Conservation (phyloP, 2,329 filamentous ascomycete species). For the Xylaria sp. region DNA sequence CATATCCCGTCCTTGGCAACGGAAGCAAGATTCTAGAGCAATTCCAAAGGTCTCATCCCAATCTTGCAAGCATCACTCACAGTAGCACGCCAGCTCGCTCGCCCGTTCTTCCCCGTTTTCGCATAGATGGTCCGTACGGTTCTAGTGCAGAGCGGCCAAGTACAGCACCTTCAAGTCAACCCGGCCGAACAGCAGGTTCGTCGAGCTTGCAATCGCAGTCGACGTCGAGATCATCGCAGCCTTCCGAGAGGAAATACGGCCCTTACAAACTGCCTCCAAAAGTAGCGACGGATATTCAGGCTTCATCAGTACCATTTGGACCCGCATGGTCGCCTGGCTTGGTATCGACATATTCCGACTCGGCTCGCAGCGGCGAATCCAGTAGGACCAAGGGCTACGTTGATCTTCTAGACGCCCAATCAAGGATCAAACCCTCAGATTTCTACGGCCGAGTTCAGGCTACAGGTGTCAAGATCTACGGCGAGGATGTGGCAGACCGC, state of each 20-base stretch:
- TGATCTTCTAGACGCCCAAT: slow-evolving; percentile 64
- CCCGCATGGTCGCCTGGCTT: slow-evolving; percentile 33
- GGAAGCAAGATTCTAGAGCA: slow-evolving; percentile 46
- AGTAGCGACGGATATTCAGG: slow-evolving; percentile 21
- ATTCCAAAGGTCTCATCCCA: slow-evolving; percentile 43
- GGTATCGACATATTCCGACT: slow-evolving; percentile 40
- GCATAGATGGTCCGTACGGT: slow-evolving; percentile 35
- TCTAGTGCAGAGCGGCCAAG: slow-evolving; percentile 43
- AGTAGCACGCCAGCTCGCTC: slow-evolving; percentile 39
- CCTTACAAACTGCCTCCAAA: slow-evolving; percentile 39
- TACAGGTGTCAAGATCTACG: slow-evolving; percentile 59
- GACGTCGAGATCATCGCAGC: slow-evolving; percentile 15
- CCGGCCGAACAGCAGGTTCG: slow-evolving; percentile 23
- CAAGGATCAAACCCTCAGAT: slow-evolving; percentile 54
- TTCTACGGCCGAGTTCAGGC: slow-evolving; percentile 57
- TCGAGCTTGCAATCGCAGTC: slow-evolving; percentile 21
- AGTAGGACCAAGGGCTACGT: slow-evolving; percentile 45
- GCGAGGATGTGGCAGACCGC: slow-evolving; percentile 69
- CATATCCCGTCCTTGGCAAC: slow-evolving; percentile 49
- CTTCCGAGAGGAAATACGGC: slow-evolving; percentile 35
- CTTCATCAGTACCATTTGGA: slow-evolving; percentile 19
- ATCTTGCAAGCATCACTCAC: slow-evolving; percentile 33
- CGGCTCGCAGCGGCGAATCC: slow-evolving; percentile 41
- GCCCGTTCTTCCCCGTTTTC: slow-evolving; percentile 40
- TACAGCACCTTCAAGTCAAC: slow-evolving; percentile 41